Evolutionary conservation across 192 early-diverging fungal species (phyloP).

Genomic region (Coemansia sp.): DNA sequence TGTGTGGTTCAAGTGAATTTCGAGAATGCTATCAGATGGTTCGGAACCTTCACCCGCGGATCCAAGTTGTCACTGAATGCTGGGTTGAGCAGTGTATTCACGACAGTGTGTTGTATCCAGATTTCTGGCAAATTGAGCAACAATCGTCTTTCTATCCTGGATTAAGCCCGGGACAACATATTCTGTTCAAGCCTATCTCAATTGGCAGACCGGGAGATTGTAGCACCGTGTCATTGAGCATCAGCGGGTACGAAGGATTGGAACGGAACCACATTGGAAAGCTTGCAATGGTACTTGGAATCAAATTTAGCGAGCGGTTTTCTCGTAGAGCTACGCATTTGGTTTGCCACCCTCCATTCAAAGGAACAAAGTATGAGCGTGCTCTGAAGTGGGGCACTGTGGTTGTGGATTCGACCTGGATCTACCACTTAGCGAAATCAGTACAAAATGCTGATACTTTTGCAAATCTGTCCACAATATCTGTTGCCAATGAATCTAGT

Average conservation of each 20-base stretch:
- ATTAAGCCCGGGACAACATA: slow-evolving; percentile 35
- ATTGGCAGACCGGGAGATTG: background rate
- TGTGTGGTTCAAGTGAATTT: slow-evolving; percentile 17
- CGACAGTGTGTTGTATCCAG: slow-evolving; percentile 34
- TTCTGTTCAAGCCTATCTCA: slow-evolving; percentile 45
- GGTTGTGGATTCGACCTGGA: slow-evolving; percentile 64
- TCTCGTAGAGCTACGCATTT: slow-evolving; percentile 67
- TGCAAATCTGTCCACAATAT: background rate
- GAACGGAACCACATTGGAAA: slow-evolving; percentile 59
- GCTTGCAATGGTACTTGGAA: slow-evolving; percentile 49
- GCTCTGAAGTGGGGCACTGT: slow-evolving; percentile 72
- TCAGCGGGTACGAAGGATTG: slow-evolving; percentile 61
- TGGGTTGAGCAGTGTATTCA: slow-evolving; percentile 65
- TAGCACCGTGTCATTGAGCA: slow-evolving; percentile 39
- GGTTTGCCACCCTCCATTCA: slow-evolving; percentile 61
- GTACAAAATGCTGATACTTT: background rate
- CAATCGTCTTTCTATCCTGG: slow-evolving; percentile 3
- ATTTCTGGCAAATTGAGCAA: slow-evolving; percentile 21
- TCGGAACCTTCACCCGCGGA: background rate
- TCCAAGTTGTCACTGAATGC: slow-evolving; percentile 59
- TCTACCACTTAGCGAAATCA: slow-evolving; percentile 30
- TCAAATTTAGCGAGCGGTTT: slow-evolving; percentile 57
- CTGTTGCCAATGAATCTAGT: background rate
- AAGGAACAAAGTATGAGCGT: slow-evolving; percentile 73
- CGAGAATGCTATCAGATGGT: slow-evolving; percentile 16